Conservation (phyloP, 2,329 filamentous ascomycete genomes). For the Aspergillus cejpii region DNA sequence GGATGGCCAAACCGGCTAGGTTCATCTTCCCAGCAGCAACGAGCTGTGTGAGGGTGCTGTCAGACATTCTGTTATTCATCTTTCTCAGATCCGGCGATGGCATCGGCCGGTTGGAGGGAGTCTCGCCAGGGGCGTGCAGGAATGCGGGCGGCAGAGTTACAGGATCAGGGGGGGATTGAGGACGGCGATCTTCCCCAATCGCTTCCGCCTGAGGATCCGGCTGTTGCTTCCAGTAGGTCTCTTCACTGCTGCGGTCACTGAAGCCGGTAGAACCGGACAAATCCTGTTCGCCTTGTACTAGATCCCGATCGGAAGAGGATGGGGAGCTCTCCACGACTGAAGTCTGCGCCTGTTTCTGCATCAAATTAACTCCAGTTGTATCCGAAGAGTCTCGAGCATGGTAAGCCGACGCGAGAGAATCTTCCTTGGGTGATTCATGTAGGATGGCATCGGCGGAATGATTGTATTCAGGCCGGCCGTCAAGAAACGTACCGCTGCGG, state of each 20-base stretch:
- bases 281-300: conserved; percentile 21
- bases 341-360: conserved; percentile 11
- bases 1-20: conserved; percentile 32
- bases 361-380: conserved; percentile 20
- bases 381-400: conserved; percentile 32
- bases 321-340: conserved; percentile 28
- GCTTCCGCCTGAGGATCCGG: conserved; percentile 21
- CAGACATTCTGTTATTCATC: conserved; percentile 77
- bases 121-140: conserved; percentile 64
- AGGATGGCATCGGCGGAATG: conserved; percentile 34
- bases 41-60: conserved; percentile 72
- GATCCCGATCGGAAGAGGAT: conserved; percentile 34
- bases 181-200: conserved; percentile 31
- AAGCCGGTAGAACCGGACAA: conserved; percentile 22
- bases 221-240: conserved; percentile 31
- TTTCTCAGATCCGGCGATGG: conserved; percentile 70
- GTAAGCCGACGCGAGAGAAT: conserved; percentile 15
- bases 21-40: conserved; percentile 56
- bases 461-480: conserved; percentile 25
- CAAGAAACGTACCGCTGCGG: conserved; percentile 16
- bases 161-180: conserved; percentile 62
- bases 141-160: conserved; percentile 75
- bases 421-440: conserved; percentile 22
- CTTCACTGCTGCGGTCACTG: conserved; percentile 38
- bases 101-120: conserved; percentile 62